Evolutionary conservation across 345 rosid genomes (phyloP).

Genomic region (Rhodamnia rubescens): DNA sequence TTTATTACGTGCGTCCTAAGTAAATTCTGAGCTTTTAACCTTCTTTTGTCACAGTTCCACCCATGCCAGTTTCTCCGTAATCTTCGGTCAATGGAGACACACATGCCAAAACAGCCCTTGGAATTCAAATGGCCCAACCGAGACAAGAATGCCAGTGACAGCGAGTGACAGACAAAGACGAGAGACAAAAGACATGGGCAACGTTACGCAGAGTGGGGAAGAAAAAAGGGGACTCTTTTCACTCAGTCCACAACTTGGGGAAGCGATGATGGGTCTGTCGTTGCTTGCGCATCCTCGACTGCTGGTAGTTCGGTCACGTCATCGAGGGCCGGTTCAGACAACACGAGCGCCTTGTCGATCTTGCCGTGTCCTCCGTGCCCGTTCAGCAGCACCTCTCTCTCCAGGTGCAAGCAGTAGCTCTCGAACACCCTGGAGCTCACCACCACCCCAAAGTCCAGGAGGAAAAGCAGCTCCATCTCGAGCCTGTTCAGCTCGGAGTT

Average conservation of each 20-base stretch:
- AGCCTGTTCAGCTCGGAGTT: slow-evolving; percentile 69
- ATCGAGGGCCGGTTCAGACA: background rate
- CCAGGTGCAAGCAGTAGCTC: slow-evolving; percentile 68
- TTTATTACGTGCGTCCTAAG: background rate
- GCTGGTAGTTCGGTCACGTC: slow-evolving; percentile 11
- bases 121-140: background rate
- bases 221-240: background rate
- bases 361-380: background rate
- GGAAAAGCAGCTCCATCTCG: slow-evolving; percentile 73
- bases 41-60: background rate
- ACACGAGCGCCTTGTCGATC: background rate
- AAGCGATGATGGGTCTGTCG: background rate
- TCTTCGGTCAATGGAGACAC: background rate
- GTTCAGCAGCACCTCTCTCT: slow-evolving; percentile 37
- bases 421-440: slow-evolving; percentile 55
- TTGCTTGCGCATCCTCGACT: background rate
- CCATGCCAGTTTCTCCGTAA: background rate
- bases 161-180: background rate
- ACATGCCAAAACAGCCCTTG: background rate
- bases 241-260: background rate
- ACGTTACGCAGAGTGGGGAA: background rate
- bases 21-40: background rate
- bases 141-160: background rate
- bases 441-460: slow-evolving; percentile 51
- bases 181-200: background rate